Base-by-base conservation (phyloP, 2,329 filamentous ascomycete genomes). In the Fusarium algeriense region DNA sequence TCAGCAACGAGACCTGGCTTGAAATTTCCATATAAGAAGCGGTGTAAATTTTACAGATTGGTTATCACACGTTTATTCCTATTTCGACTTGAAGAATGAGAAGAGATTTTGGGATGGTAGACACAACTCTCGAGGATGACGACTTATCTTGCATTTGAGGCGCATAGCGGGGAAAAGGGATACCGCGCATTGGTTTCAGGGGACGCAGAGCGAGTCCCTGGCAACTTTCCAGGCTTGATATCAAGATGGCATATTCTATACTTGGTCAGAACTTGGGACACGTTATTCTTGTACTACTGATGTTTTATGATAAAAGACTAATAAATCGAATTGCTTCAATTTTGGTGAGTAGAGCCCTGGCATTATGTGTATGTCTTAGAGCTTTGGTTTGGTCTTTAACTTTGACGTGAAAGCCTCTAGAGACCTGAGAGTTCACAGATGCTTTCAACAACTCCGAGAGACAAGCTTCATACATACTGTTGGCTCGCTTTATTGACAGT, bases 101-200 rank as follows among this genome's bases (percentile, higher is more conserved):
- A 48, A 40, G 34, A 53, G 64, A 61, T 30, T 53, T 44, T 43
- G 52, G 56, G 61, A 48, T 37, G 37, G 46, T 48, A 57, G 35
- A 52, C 41, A 64, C 38, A 50, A 35, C 30, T 64, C 52, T 48
- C 15, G 37, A 48, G 49, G 50, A 67, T 26, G 32, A 64, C 52
- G 57, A 60, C 41, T 54, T 26, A 57, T 69, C 55, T 71, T 72
- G 72, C 73, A 78, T 78, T 77, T 73, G 62, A 69, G 77, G 77
- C 77, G 77, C 70, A 79, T 73, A 74, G 76, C 65, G 70, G 65
- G 62, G 60, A 76, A 63, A 68, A 46, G 38, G 70, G 69, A 50
- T 52, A 71, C 69, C 70, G 64, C 64, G 70, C 61, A 67, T 63
- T 62, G 45, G 68, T 55, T 56, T 41, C 37, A 40, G 43, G 56